These are phyloP conservation scores for Citrus glauca DNA, from an alignment of 345 rosid genomes.

Conservation along the genomic window DNA sequence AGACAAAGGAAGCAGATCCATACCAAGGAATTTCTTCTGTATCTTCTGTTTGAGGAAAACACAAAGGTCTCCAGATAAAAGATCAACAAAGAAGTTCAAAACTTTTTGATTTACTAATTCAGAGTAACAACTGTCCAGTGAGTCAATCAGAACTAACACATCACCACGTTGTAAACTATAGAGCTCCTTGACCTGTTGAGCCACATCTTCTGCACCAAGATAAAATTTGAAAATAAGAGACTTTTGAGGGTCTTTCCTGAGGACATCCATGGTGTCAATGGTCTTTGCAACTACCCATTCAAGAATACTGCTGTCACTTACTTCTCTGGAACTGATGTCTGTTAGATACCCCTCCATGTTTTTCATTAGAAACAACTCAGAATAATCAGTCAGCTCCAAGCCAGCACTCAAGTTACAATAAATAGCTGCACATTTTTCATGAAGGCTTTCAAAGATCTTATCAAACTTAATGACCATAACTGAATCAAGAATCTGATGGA, in stretches of 20 bases:
- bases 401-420: slow-evolving; percentile 42
- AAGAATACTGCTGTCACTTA: slow-evolving; percentile 44
- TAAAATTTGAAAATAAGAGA: slow-evolving; percentile 52
- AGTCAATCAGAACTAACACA: slow-evolving; percentile 65
- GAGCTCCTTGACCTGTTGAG: slow-evolving; percentile 44
- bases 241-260: slow-evolving; percentile 70
- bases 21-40: slow-evolving; percentile 52
- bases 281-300: slow-evolving; percentile 69
- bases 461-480: slow-evolving; percentile 70
- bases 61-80: slow-evolving; percentile 63
- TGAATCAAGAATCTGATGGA: slow-evolving; percentile 53
- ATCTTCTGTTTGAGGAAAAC: slow-evolving; percentile 57
- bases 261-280: slow-evolving; percentile 66
- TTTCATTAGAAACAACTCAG: slow-evolving; percentile 72
- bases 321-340: slow-evolving; percentile 49
- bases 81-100: slow-evolving; percentile 75
- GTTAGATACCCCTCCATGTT: slow-evolving; percentile 71
- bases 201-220: slow-evolving; percentile 53
- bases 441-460: slow-evolving; percentile 60
- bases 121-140: slow-evolving; percentile 64
- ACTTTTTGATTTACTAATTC: slow-evolving; percentile 74
- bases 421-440: slow-evolving; percentile 69
- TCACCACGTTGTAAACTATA: slow-evolving; percentile 55
- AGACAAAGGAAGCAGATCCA: slow-evolving; percentile 65
- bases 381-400: slow-evolving; percentile 46